phyloP scores from a whole-genome alignment of 768 basidiomycete genomes.

The Suillus alpinus region DNA sequence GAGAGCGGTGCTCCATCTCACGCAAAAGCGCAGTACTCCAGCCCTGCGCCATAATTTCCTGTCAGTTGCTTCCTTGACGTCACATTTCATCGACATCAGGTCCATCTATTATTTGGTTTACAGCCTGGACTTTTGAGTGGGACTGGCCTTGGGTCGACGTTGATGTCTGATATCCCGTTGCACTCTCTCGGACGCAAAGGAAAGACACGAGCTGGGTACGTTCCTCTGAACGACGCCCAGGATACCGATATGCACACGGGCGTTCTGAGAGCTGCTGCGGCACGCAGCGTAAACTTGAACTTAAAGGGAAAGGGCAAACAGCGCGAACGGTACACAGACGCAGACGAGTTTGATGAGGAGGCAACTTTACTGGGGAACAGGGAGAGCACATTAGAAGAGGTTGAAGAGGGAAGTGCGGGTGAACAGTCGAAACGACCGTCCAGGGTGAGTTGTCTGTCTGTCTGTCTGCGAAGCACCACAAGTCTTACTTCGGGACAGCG shows the following conservation, averaged over 20 bases:
- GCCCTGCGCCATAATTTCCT: neutral
- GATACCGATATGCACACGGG: conserved; percentile 28
- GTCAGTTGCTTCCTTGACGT: neutral
- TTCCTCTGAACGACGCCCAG: conserved; percentile 35
- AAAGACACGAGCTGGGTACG: conserved; percentile 46
- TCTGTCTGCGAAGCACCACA: neutral
- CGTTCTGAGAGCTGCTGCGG: conserved; percentile 32
- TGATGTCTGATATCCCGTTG: conserved; percentile 75
- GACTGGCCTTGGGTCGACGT: conserved; percentile 12
- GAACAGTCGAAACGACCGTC: conserved; percentile 24
- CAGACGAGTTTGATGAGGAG: conserved; percentile 65
- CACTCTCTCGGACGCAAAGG: conserved; percentile 52
- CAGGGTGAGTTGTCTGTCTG: conserved; percentile 14
- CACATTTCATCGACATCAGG: neutral
- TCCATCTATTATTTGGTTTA: neutral
- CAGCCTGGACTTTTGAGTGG: neutral
- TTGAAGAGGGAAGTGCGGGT: conserved; percentile 34
- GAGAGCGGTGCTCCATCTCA: neutral
- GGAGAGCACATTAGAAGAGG: conserved; percentile 36
- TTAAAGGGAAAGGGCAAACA: conserved; percentile 35
- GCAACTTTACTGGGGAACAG: conserved; percentile 44
- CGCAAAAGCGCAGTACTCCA: neutral
- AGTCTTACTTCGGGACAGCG: conserved; percentile 10
- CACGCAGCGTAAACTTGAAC: conserved; percentile 20
- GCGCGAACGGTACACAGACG: conserved; percentile 52